Base-by-base conservation (phyloP, 1,139 yeast species). In the Kurtzmaniella quercitrusa region DNA sequence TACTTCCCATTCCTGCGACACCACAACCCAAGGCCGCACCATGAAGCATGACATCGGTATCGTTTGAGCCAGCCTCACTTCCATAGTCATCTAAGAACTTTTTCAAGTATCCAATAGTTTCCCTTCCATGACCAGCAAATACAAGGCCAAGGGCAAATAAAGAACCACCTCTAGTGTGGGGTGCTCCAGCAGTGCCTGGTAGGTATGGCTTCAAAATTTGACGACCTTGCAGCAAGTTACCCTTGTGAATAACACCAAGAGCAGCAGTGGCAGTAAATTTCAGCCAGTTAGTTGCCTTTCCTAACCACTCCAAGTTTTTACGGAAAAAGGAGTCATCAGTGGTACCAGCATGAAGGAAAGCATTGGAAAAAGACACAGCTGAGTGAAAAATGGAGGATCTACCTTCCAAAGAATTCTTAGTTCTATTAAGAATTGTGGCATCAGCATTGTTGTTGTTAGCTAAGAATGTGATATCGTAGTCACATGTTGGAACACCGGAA, bases 231-330 rank as follows among this genome's bases (percentile, higher is more conserved):
- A 95, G 79, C 49, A 93, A 75, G 61, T 93, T 91, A 42, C 98
- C 98, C 58, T 86, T 88, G 60, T 93, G 98, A 54, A 93, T 91
- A 28, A 93, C 98, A 60, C 99, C 99, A 47, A 94, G 73, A 12
- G 98, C 97, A 16, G 98, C 98, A 23, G 98, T 93, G 5, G 98
- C 98, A 0, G 96, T 82, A 60, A 93, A 93, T 60, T 93, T 93
- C 7, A 97, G 91, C 99, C 99, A 93, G 65, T 91, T 91, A 41
- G 94, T 84, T 11, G 98, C 98, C 66, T 89, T 88, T 33, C 96
- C 95, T 52, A 93, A 74, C 98, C 98, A 94, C 57, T 93, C 97
- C 54, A 91, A 73, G 59, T 93, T 93, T 40, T 86, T 79, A 61
- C 96, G 78, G 65, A 93, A 87, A 58, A 93, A 93, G 2, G 93